Evolutionary conservation across 2,329 filamentous ascomycete species (phyloP).

Genomic region (Tricladium varicosporioides): DNA sequence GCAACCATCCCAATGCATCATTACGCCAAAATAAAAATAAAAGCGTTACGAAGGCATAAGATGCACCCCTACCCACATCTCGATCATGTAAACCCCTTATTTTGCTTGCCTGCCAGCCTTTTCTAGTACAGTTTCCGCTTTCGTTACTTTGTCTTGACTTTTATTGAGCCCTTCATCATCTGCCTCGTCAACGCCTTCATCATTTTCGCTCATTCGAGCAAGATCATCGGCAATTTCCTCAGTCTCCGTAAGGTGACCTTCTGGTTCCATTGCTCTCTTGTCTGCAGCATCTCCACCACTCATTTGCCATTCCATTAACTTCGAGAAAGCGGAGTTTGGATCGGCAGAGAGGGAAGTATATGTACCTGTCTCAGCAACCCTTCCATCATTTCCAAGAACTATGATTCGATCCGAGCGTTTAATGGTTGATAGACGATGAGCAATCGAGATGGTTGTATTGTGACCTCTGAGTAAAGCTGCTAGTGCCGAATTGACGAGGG

Average conservation of each 20-base stretch:
- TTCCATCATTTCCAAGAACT: conserved; percentile 81
- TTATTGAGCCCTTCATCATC: conserved; percentile 16
- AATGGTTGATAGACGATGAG: conserved; percentile 92
- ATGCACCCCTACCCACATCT: neutral
- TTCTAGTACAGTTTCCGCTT: conserved; percentile 17
- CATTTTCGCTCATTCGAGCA: conserved; percentile 18
- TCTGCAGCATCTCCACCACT: conserved; percentile 69
- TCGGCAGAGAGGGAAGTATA: conserved; percentile 74
- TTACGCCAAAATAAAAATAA: conserved; percentile 4
- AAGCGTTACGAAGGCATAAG: neutral
- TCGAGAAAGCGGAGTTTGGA: conserved; percentile 81
- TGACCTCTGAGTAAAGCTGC: conserved; percentile 76
- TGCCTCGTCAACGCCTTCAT: conserved; percentile 19
- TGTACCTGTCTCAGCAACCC: conserved; percentile 85
- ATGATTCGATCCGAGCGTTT: conserved; percentile 95
- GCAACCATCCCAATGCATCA: conserved; percentile 8
- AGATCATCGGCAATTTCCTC: conserved; percentile 30
- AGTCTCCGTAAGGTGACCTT: conserved; percentile 29
- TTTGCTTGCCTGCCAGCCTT: conserved; percentile 6
- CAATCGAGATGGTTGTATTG: conserved; percentile 97
- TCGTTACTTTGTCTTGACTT: conserved; percentile 14
- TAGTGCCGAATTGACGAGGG: conserved; percentile 89
- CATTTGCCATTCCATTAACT: conserved; percentile 99
- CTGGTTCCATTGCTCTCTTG: conserved; percentile 29
- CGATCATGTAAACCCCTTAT: neutral